Percentiles rank a stretch among this genome's conserved stretches.
phyloP scores from a whole-genome alignment of 495 filamentous ascomycete genomes.

The Penicillium cosmopolitanum region DNA sequence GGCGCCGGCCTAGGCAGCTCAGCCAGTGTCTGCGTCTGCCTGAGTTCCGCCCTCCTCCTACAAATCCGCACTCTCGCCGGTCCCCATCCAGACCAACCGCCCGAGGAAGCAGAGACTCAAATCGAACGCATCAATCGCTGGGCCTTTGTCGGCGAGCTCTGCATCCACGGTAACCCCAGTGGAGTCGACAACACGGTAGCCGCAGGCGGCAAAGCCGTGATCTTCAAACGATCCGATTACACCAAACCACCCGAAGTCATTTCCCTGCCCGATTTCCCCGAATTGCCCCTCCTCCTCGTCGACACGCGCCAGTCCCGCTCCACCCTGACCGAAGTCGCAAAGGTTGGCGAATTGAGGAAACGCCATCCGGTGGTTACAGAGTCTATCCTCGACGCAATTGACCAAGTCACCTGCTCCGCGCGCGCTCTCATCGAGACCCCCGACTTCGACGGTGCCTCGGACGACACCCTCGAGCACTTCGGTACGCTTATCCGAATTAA shows the following conservation, averaged over 20 bases:
- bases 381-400: conserved; percentile 79
- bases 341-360: conserved; percentile 73
- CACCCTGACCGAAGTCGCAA: conserved; percentile 81
- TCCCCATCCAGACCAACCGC: conserved; percentile 85
- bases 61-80: conserved; percentile 86
- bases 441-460: conserved; percentile 61
- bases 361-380: conserved; percentile 73
- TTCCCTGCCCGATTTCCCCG: conserved; percentile 82
- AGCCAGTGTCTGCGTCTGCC: conserved; percentile 87
- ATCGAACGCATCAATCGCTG: conserved; percentile 94
- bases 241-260: conserved; percentile 73
- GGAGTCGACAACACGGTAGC: conserved; percentile 98
- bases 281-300: conserved; percentile 85
- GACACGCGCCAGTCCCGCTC: conserved; percentile 84
- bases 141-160: conserved; percentile 96
- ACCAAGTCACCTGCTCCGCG: conserved; percentile 76
- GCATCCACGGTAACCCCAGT: conserved; percentile 94
- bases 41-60: conserved; percentile 82
- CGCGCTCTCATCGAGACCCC: conserved; percentile 67
- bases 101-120: conserved; percentile 78
- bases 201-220: conserved; percentile 86
- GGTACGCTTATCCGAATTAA: conserved; percentile 91
- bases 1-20: conserved; percentile 91
- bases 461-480: conserved; percentile 64
- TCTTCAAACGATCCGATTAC: conserved; percentile 83